These are phyloP conservation scores for Neonectria hederae DNA, from an alignment of 2,329 filamentous ascomycete genomes.

Conservation along the genomic window DNA sequence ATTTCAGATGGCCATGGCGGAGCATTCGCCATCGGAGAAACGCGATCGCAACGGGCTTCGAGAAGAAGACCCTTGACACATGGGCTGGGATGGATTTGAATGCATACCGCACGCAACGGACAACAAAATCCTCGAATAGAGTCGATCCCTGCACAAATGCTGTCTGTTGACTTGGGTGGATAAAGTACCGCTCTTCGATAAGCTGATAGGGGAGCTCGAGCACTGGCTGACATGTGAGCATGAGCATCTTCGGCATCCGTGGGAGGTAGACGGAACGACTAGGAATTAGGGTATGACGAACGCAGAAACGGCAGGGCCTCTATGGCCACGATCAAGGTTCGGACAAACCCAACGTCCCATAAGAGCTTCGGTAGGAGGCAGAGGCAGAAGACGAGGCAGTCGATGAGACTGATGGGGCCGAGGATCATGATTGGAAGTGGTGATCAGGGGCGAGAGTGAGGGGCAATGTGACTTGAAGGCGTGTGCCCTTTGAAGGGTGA, in stretches of 20 bases:
- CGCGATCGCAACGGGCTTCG: slow-evolving; percentile 75
- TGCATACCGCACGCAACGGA: slow-evolving; percentile 80
- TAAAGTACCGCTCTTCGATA: slow-evolving; percentile 46
- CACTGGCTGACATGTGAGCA: slow-evolving; percentile 37
- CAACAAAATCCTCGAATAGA: slow-evolving; percentile 79
- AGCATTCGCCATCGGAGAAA: slow-evolving; percentile 81
- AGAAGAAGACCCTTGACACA: slow-evolving; percentile 81
- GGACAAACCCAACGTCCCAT: slow-evolving; percentile 70
- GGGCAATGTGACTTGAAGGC: slow-evolving; percentile 17
- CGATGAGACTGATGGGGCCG: slow-evolving; percentile 76
- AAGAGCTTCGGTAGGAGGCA: slow-evolving; percentile 78
- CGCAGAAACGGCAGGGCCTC: slow-evolving; percentile 75
- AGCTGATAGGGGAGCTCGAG: slow-evolving; percentile 44
- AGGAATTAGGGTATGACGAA: slow-evolving; percentile 49
- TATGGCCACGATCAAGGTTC: slow-evolving; percentile 66
- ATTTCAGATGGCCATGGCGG: slow-evolving; percentile 72
- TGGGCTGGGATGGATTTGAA: slow-evolving; percentile 75
- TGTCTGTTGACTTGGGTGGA: slow-evolving; percentile 48
- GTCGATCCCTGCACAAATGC: slow-evolving; percentile 76
- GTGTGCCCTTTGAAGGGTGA: not conserved
- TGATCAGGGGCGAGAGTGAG: slow-evolving; percentile 13
- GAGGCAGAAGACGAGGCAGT: slow-evolving; percentile 77
- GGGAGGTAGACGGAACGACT: slow-evolving; percentile 2
- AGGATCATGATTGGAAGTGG: slow-evolving; percentile 70
- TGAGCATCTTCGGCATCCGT: not conserved